A percentile compares a stretch with the other conserved stretches of the same genome.
phyloP scores from a whole-genome alignment of 2,329 filamentous ascomycete genomes.

The Nemania abortiva region DNA sequence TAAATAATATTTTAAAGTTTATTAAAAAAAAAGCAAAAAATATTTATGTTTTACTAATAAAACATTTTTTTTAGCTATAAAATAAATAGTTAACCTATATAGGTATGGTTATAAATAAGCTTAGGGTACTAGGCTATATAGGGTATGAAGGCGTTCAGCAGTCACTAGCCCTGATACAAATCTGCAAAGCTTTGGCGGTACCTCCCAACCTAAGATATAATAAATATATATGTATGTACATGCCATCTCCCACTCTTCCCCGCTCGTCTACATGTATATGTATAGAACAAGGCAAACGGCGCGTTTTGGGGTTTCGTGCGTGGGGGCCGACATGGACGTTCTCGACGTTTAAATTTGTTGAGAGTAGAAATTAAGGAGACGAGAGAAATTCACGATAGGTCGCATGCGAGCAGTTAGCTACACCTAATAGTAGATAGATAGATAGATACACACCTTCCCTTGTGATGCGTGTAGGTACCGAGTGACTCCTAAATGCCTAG shows the following conservation, averaged over 20 bases:
- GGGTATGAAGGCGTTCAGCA: no score
- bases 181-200: no score
- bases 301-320: background rate
- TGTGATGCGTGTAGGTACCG: slow-evolving; percentile 2
- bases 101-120: no score
- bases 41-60: no score
- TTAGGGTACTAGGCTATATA: no score
- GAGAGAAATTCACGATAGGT: background rate
- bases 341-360: background rate
- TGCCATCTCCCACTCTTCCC: slow-evolving; percentile 30
- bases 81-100: no score
- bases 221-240: background rate
- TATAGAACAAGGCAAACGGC: slow-evolving; percentile 21
- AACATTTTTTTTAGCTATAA: no score
- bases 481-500: background rate
- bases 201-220: background rate
- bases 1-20: no score
- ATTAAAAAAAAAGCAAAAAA: no score
- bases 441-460: slow-evolving; percentile 21
- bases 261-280: slow-evolving; percentile 20
- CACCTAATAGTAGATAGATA: background rate
- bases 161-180: no score
- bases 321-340: slow-evolving; percentile 7
- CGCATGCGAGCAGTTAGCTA: background rate
- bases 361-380: background rate